Conservation (phyloP, 2,329 filamentous ascomycete genomes). For the Pseudogymnoascus sp. region DNA sequence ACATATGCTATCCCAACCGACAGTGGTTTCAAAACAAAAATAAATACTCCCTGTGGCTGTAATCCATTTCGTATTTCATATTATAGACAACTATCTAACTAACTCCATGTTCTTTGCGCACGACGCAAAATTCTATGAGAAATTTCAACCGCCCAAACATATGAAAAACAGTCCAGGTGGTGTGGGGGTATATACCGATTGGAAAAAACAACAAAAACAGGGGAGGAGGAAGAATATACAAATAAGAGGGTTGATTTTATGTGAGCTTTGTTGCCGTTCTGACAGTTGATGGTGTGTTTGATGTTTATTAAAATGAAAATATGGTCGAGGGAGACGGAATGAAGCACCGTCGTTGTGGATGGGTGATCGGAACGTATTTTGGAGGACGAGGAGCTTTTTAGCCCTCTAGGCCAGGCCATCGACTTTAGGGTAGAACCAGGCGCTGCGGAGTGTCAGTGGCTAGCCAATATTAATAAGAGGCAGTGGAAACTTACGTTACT, state of each 20-base stretch:
- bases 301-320: constrained; percentile 2
- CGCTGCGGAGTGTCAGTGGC: background rate
- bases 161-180: background rate
- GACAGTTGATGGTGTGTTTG: background rate
- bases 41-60: too few species aligned
- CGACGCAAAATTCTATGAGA: background rate
- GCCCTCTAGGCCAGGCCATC: background rate
- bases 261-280: background rate
- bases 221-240: background rate
- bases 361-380: background rate
- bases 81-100: background rate
- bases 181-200: background rate
- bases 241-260: background rate
- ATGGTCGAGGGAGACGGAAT: background rate
- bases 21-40: too few species aligned
- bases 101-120: background rate
- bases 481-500: constrained; percentile 42
- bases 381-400: background rate
- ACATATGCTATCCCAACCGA: background rate
- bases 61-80: background rate
- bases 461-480: constrained; percentile 39
- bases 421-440: constrained; percentile 11
- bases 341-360: background rate
- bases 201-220: background rate
- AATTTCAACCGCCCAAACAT: background rate